Evolutionary conservation across 2,329 filamentous ascomycete genomes (phyloP), one percentile per base, ranked within the genome.

Genomic region (Pyrenophora graminea): DNA sequence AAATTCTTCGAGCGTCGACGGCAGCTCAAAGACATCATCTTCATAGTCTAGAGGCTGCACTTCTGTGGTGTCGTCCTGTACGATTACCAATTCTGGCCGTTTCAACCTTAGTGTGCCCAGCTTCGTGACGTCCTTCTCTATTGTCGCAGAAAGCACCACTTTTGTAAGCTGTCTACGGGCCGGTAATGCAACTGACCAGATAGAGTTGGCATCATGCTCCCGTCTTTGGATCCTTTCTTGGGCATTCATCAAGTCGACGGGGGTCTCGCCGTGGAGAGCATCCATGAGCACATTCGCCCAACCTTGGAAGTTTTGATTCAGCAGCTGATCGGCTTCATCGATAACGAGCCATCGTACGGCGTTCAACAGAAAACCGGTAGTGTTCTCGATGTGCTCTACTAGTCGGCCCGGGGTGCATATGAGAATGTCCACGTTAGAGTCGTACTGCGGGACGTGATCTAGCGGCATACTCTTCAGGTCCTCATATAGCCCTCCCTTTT

Each of bases 331-430:
- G 9, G 93, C 94, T 74, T 97, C 93, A 64, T 97, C 93, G 39
- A 97, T 88, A 2, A 97, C 84, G 0, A 97, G 79, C 91, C 92
- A 97, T 54, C 89, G 84, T 4, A 97, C 79, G 67, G 89, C 82
- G 49, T 88, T 83, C 18, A 97, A 79, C 0, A 81, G 84, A 70
- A 97, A 97, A 0, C 91, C 91, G 3, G 85, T 84, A 0, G 93
- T 97, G 53, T 87, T 86, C 57, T 88, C 87, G 43, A 97, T 82
- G 72, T 97, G 93, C 64, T 97, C 93, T 3, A 97, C 91, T 1
- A 97, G 82, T 56, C 93, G 85, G 53, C 94, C 94, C 0, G 93
- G 93, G 0, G 93, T 97, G 70, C 91, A 94, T 43, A 97, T 88
- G 21, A 99, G 80, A 30, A 97, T 83, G 69, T 97, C 92, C 3